A percentile compares a stretch with the other conserved stretches of the same genome.
phyloP scores from a whole-genome alignment of 441 rosid genomes.

The Mallotus japonicus region DNA sequence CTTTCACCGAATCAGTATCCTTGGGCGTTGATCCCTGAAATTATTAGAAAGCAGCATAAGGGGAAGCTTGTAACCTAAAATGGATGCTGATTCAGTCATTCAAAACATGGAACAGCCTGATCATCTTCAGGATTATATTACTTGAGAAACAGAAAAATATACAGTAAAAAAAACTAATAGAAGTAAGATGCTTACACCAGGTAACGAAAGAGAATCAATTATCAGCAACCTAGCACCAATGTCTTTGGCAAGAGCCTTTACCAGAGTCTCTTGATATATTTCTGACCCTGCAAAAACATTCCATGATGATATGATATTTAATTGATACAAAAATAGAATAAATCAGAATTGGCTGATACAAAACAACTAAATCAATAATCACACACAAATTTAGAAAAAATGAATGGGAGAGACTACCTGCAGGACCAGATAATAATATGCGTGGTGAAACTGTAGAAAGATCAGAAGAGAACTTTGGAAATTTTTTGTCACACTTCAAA shows the following conservation, averaged over 20 bases:
- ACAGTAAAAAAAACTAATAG: background rate
- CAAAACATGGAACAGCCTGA: background rate
- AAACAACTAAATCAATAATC: background rate
- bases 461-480: conserved; percentile 68
- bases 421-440: conserved; percentile 89
- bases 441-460: conserved; percentile 85
- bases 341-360: background rate
- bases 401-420: conserved; percentile 48
- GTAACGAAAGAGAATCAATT: conserved; percentile 82
- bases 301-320: conserved; percentile 7
- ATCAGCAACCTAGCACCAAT: conserved; percentile 77
- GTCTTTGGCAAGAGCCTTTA: conserved; percentile 88
- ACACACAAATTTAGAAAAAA: background rate
- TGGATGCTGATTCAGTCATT: background rate
- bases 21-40: conserved; percentile 67
- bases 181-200: conserved; percentile 71
- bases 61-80: background rate
- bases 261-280: conserved; percentile 94
- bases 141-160: background rate
- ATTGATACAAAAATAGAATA: conserved; percentile 2
- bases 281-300: conserved; percentile 70
- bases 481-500: conserved; percentile 74
- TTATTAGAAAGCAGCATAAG: conserved; percentile 15
- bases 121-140: background rate
- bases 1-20: conserved; percentile 72